These are phyloP conservation scores for Monilinia vaccinii-corymbosi DNA, from an alignment of 2,329 filamentous ascomycete species.

Conservation along the genomic window DNA sequence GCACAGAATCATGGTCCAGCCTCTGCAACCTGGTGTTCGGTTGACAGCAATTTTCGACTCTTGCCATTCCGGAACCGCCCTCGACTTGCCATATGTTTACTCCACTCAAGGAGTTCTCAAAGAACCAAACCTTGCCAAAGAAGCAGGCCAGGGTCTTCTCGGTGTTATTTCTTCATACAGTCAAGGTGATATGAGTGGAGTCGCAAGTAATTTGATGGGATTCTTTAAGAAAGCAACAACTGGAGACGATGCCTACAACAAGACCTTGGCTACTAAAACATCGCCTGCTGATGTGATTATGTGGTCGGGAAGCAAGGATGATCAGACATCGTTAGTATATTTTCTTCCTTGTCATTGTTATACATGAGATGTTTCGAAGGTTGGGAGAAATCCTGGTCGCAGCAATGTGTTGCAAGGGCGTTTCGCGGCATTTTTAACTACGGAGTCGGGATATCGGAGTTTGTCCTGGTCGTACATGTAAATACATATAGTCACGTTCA, in stretches of 20 bases:
- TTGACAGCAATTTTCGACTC: conserved; percentile 62
- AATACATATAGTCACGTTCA: conserved; percentile 6
- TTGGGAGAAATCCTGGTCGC: conserved; percentile 39
- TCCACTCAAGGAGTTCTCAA: conserved; percentile 61
- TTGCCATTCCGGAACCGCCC: conserved; percentile 57
- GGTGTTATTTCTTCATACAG: conserved; percentile 53
- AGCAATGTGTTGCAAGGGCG: conserved; percentile 43
- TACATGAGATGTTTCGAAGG: conserved; percentile 46
- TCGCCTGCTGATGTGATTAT: conserved; percentile 93
- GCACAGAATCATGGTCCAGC: conserved; percentile 67
- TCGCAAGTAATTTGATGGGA: conserved; percentile 69
- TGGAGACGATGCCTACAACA: conserved; percentile 70
- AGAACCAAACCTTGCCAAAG: conserved; percentile 58
- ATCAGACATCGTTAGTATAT: conserved; percentile 74
- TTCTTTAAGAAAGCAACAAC: conserved; percentile 81
- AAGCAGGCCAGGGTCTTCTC: conserved; percentile 55
- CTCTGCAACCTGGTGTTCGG: conserved; percentile 75
- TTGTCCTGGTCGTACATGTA: conserved; percentile 16
- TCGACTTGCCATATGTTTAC: conserved; percentile 61
- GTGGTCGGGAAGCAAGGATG: conserved; percentile 95
- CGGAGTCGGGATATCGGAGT: conserved; percentile 16
- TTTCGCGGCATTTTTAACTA: conserved; percentile 35
- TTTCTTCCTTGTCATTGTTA: conserved; percentile 43
- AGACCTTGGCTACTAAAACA: conserved; percentile 80
- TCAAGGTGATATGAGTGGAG: conserved; percentile 74